Conservation (phyloP, 805 yeast species). For the Metschnikowia matae region DNA sequence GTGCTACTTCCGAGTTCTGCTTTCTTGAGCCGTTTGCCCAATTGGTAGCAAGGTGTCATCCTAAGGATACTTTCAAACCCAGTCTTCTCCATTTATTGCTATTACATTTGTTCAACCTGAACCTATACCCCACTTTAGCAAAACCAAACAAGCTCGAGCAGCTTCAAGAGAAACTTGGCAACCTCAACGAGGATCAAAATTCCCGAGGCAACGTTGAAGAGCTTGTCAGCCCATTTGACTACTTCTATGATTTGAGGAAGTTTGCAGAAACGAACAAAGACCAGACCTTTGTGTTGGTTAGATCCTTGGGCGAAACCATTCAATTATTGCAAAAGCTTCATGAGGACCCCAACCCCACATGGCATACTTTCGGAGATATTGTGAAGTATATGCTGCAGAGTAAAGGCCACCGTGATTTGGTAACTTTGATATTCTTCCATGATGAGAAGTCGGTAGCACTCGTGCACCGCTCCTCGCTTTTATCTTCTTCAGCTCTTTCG, state of each 20-base stretch:
- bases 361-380: constrained; percentile 5
- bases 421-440: constrained; percentile 9
- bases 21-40: constrained; percentile 5
- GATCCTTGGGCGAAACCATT: neutral
- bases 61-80: neutral
- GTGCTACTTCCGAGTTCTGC: neutral
- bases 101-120: constrained; percentile 8
- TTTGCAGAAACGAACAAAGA: constrained; percentile 1
- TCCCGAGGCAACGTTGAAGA: neutral
- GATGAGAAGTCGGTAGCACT: constrained; percentile 6
- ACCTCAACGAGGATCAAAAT: neutral
- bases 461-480: constrained; percentile 9
- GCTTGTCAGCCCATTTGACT: constrained; percentile 10
- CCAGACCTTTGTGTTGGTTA: neutral
- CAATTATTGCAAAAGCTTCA: constrained; percentile 1
- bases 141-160: neutral
- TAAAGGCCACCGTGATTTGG: constrained; percentile 10
- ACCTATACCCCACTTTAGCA: neutral
- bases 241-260: neutral
- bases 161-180: neutral
- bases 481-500: constrained; percentile 3
- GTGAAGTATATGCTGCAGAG: constrained; percentile 10
- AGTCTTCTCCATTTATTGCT: constrained; percentile 8
- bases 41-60: neutral
- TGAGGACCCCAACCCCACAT: constrained; percentile 5